Evolutionary conservation across 306 rosid genomes (phyloP).

Genomic region (Senna tora): DNA sequence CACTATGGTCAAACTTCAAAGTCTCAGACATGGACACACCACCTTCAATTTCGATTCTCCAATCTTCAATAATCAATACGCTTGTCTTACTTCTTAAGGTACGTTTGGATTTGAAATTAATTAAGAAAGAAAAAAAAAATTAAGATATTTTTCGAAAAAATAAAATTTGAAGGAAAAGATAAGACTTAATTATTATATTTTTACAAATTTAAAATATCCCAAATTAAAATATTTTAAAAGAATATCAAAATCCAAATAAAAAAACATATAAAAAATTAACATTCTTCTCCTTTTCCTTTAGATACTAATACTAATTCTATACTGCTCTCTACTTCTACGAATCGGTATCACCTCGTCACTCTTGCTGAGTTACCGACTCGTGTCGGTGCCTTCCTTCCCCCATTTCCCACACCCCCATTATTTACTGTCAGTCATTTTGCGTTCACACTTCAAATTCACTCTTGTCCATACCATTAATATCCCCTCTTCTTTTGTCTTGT

Average conservation of each 20-base stretch:
- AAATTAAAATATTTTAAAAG: too few relatives aligned
- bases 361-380: slow-evolving; percentile 1
- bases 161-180: too few relatives aligned
- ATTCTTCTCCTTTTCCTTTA: too few relatives aligned
- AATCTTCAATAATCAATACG: not conserved
- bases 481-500: not conserved
- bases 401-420: not conserved
- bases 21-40: not conserved
- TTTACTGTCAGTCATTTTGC: too few relatives aligned
- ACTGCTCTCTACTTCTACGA: not conserved
- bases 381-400: slow-evolving; percentile 20
- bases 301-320: not conserved
- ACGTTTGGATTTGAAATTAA: too few relatives aligned
- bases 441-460: too few relatives aligned
- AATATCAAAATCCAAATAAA: too few relatives aligned
- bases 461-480: not conserved
- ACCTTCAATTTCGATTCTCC: not conserved
- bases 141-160: too few relatives aligned
- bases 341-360: not conserved
- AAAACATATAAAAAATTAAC: too few relatives aligned
- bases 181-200: too few relatives aligned
- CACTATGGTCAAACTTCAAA: not conserved
- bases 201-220: too few relatives aligned
- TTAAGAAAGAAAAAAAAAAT: too few relatives aligned
- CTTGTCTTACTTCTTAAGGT: not conserved